Base-by-base conservation (phyloP, 2,329 filamentous ascomycete genomes). In the Nigrospora oryzae region DNA sequence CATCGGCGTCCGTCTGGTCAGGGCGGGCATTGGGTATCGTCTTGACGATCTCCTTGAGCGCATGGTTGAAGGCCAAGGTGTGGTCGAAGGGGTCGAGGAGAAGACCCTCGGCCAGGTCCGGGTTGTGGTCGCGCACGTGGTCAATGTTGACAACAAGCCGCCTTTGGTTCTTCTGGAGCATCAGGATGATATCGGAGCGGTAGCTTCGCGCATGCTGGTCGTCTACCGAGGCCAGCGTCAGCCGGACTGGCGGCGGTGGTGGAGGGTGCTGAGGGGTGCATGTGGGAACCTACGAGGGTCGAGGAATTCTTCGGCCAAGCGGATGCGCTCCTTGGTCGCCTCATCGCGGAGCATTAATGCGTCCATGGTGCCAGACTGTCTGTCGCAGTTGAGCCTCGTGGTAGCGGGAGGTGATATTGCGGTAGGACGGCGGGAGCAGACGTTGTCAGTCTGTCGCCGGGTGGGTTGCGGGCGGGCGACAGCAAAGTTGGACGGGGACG, bases 81-180 rank as follows among this genome's bases (percentile, higher is more conserved):
- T 84, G 95, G 58, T 95, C 89, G 68, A 96, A 97, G 1, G 93
- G 93, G 44, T 84, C 77, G 54, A 84, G 81, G 38, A 98, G 78
- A 34, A 98, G 75, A 42, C 82, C 82, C 46, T 78, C 73, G 53
- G 91, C 88, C 48, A 97, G 77, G 55, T 93, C 87, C 52, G 80
- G 66, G 60, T 84, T 95, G 67, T 96, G 91, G 51, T 88, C 78
- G 63, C 93, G 81, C 51, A 97, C 86, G 64, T 95, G 89, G 65
- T 97, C 91, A 55, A 97, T 80, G 63, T 84, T 88, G 55, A 91
- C 85, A 45, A 77, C 73, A 31, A 86, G 66, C 44, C 82, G 73
- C 49, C 79, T 71, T 56, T 82, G 73, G 55, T 79, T 79, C 62
- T 79, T 83, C 59, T 84, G 79, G 30, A 86, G 70, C 82, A 86